Percentiles rank a stretch among this genome's conserved stretches.
phyloP scores from a whole-genome alignment of 371 early-diverging fungal species.

The Entomophthora muscae region DNA sequence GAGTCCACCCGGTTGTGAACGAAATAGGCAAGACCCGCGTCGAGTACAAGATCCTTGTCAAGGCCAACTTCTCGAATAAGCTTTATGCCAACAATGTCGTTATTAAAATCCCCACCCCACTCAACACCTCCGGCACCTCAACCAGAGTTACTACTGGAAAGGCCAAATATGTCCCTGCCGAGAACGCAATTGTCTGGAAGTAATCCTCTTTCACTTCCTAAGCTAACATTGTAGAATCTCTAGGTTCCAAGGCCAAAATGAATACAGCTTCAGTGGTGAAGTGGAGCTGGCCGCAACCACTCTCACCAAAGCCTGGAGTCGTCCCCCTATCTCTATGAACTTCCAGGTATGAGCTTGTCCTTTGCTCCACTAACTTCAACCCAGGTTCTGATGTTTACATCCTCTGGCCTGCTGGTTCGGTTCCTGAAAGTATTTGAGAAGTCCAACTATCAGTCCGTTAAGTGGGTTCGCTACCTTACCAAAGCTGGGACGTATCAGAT shows the following conservation, averaged over 20 bases:
- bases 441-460: slow-evolving; percentile 71
- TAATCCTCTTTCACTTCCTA: slow-evolving; percentile 18
- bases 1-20: slow-evolving; percentile 64
- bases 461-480: slow-evolving; percentile 89
- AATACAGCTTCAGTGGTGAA: slow-evolving; percentile 49
- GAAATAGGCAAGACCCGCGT: slow-evolving; percentile 57
- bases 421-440: slow-evolving; percentile 85
- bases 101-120: slow-evolving; percentile 65
- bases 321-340: slow-evolving; percentile 80
- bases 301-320: slow-evolving; percentile 64
- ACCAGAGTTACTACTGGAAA: slow-evolving; percentile 53
- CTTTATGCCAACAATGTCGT: slow-evolving; percentile 64
- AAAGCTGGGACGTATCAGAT: slow-evolving; percentile 80
- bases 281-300: slow-evolving; percentile 56
- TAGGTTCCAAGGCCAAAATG: slow-evolving; percentile 67
- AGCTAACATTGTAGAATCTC: slow-evolving; percentile 42
- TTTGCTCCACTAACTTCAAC: neutral
- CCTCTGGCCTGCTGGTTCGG: slow-evolving; percentile 64
- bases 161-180: slow-evolving; percentile 70
- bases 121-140: slow-evolving; percentile 54
- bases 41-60: slow-evolving; percentile 59
- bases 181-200: slow-evolving; percentile 82
- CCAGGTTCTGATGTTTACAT: slow-evolving; percentile 17
- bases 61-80: slow-evolving; percentile 57
- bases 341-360: slow-evolving; percentile 35